Conservation (phyloP, 768 basidiomycete genomes). For the Boletus reticuloceps region DNA sequence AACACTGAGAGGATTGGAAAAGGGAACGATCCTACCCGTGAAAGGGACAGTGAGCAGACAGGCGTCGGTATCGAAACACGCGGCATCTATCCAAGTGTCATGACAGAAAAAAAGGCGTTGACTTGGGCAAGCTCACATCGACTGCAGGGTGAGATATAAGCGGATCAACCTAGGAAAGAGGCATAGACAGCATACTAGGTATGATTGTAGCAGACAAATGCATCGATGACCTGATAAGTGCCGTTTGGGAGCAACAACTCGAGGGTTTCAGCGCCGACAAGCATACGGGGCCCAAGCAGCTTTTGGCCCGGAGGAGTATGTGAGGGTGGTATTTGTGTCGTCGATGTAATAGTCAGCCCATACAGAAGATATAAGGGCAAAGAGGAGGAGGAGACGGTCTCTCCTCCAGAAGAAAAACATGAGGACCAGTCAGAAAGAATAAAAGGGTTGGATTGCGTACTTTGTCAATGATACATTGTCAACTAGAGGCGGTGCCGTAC, state of each 20-base stretch:
- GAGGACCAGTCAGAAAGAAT: background rate
- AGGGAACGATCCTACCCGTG: slow-evolving; percentile 13
- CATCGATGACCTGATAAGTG: slow-evolving; percentile 19
- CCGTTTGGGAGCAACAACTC: slow-evolving; percentile 17
- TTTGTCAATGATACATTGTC: background rate
- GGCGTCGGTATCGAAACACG: slow-evolving; percentile 16
- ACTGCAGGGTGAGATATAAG: slow-evolving; percentile 9
- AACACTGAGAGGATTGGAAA: background rate
- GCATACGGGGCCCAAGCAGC: slow-evolving; percentile 24
- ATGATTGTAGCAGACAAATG: slow-evolving; percentile 24
- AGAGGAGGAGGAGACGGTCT: background rate
- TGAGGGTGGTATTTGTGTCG: slow-evolving; percentile 23
- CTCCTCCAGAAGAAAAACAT: background rate
- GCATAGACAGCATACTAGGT: slow-evolving; percentile 16
- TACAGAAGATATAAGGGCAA: background rate
- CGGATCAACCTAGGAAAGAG: background rate
- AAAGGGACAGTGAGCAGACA: slow-evolving; percentile 23
- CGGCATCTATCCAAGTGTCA: slow-evolving; percentile 14
- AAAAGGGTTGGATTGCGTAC: too few relatives aligned
- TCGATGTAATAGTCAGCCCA: slow-evolving; percentile 24
- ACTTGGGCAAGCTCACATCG: slow-evolving; percentile 12
- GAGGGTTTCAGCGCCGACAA: slow-evolving; percentile 6
- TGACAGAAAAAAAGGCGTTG: background rate
- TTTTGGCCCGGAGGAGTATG: slow-evolving; percentile 21
- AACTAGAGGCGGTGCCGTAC: background rate